Percentiles rank a stretch among this genome's conserved stretches.
phyloP scores from a whole-genome alignment of 176 grass and related monocot genomes.

The Aegilops sharonensis region DNA sequence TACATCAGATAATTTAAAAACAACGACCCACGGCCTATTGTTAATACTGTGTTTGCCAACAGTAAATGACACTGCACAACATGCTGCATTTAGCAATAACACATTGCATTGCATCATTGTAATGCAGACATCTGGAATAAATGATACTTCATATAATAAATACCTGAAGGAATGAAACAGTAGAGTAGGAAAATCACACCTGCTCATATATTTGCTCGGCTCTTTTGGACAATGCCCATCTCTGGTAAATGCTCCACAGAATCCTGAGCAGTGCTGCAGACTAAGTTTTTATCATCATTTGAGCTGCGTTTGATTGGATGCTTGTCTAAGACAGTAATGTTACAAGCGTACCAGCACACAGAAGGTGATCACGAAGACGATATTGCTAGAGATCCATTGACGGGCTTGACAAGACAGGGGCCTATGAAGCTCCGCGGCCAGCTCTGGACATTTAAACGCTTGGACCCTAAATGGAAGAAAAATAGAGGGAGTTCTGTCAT shows the following conservation, averaged over 20 bases:
- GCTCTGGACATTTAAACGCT: slow-evolving; percentile 71
- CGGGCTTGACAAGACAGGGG: slow-evolving; percentile 45
- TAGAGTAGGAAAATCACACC: slow-evolving; percentile 28
- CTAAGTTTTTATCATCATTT: slow-evolving; percentile 43
- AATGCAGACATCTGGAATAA: neutral
- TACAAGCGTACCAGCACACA: slow-evolving; percentile 46
- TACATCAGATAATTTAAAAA: neutral
- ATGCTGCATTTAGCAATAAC: neutral
- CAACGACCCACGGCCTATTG: neutral
- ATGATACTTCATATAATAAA: neutral
- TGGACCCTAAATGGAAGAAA: slow-evolving; percentile 44
- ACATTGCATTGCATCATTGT: neutral
- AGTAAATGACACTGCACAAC: neutral
- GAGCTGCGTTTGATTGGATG: neutral
- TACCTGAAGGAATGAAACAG: neutral
- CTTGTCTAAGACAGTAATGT: neutral
- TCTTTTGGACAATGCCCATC: slow-evolving; percentile 19
- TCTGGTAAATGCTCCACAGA: slow-evolving; percentile 45
- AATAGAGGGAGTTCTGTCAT: neutral
- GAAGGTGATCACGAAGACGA: slow-evolving; percentile 29
- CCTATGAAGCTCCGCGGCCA: slow-evolving; percentile 59
- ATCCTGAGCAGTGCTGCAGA: slow-evolving; percentile 43
- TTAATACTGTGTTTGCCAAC: neutral
- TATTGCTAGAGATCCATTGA: slow-evolving; percentile 68
- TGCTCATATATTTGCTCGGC: slow-evolving; percentile 57